Evolutionary conservation across 805 yeast species (phyloP), one percentile per base, ranked within the genome.

Genomic region (Pichia heedii): DNA sequence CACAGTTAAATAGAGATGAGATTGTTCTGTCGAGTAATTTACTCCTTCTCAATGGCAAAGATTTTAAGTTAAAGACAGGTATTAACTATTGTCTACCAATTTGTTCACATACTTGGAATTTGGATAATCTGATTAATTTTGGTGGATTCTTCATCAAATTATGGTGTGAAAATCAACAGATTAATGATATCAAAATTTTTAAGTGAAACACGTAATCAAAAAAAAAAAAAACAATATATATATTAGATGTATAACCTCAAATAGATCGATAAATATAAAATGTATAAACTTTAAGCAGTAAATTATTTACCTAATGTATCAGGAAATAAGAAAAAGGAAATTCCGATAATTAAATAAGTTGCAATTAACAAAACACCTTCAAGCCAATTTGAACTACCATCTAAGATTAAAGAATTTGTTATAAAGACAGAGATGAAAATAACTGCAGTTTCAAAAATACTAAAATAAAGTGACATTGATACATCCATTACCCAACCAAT

Each of bases 331-430:
- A 73, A 85, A 70, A 93, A 93, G 1, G 97, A 89, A 54, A 93
- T 70, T 2, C 95, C 96, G 44, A 88, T 81, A 44, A 93, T 82
- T 45, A 81, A 60, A 60, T 93, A 93, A 42, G 95, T 85, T 47
- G 94, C 80, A 45, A 93, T 61, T 52, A 93, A 71, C 93, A 93
- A 81, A 33, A 81, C 87, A 43, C 98, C 98, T 69, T 93, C 98
- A 43, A 93, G 73, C 97, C 97, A 93, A 61, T 93, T 90, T 47
- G 89, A 78, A 62, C 87, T 95, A 45, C 98, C 98, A 60, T 93
- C 98, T 49, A 84, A 73, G 50, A 93, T 82, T 54, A 89, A 73
- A 61, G 84, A 82, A 57, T 89, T 89, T 33, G 94, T 79, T 49
- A 93, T 78, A 61, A 89, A 82, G 48, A 93, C 95, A 19, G 96